Evolutionary conservation across 1,284 basidiomycete species (phyloP).

Genomic region (Cutaneotrichosporon sp.): DNA sequence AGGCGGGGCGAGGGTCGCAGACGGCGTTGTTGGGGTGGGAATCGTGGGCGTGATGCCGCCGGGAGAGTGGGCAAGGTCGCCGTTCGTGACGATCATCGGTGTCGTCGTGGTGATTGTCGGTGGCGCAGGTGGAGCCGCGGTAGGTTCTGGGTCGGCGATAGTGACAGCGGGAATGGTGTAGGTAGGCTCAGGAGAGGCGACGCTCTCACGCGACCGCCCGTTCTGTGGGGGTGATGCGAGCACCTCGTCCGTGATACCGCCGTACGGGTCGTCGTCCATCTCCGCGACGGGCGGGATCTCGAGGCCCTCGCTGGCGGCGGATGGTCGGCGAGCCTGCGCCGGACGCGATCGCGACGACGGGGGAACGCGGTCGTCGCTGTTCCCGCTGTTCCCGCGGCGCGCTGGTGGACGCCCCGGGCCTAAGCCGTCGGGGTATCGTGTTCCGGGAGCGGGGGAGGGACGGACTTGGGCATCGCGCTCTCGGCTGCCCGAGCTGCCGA

Average conservation of each 20-base stretch:
- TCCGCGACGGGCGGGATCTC: constrained; percentile 5
- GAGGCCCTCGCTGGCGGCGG: not conserved
- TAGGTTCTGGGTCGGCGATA: not conserved
- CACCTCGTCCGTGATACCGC: constrained; percentile 15
- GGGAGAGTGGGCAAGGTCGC: not conserved
- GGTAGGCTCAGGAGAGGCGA: not conserved
- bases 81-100: not conserved
- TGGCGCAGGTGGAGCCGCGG: not conserved
- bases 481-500: constrained; percentile 2
- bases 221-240: constrained; percentile 1
- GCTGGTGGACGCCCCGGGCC: constrained; percentile 7
- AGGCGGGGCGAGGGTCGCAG: not conserved
- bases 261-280: constrained; percentile 13
- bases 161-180: not conserved
- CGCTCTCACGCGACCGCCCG: not conserved
- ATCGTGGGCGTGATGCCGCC: not conserved
- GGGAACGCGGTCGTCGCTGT: not conserved
- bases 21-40: not conserved
- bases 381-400: not conserved
- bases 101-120: constrained; percentile 1
- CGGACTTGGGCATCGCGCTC: not conserved
- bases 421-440: constrained; percentile 2
- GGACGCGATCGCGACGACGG: not conserved
- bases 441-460: not conserved
- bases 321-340: constrained; percentile 7